phyloP scores from a whole-genome alignment of 2,329 filamentous ascomycete genomes.

The Helminthosporium solani region DNA sequence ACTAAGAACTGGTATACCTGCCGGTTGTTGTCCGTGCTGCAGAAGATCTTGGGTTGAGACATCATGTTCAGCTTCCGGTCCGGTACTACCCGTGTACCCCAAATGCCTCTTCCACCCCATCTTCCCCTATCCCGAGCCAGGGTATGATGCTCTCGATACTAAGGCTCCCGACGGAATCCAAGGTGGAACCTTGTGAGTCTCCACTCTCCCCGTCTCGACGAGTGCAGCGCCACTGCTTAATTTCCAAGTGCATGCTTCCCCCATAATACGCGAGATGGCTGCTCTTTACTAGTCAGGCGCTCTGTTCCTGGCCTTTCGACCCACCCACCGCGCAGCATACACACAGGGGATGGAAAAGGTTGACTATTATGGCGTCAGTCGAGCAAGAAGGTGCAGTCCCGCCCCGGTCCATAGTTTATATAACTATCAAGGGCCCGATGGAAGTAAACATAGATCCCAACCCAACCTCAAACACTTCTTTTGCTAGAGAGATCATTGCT shows the following conservation, averaged over 20 bases:
- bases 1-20: background rate
- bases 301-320: constrained; percentile 5
- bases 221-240: background rate
- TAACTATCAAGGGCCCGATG: background rate
- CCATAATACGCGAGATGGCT: constrained; percentile 6
- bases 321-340: background rate
- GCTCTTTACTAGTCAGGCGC: constrained; percentile 12
- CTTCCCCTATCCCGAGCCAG: background rate
- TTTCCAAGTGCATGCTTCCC: background rate
- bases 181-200: background rate
- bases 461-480: background rate
- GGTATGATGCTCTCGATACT: constrained; percentile 7
- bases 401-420: background rate
- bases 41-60: background rate
- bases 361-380: background rate
- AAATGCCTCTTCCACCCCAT: background rate
- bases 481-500: background rate
- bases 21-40: background rate
- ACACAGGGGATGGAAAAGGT: background rate
- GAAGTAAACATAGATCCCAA: background rate
- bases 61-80: background rate
- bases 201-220: background rate
- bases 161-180: constrained; percentile 1
- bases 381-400: background rate
- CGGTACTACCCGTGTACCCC: background rate